A percentile compares a stretch with the other conserved stretches of the same genome.
phyloP scores from a whole-genome alignment of 208 protist species.

The Leptomonas pyrrhocoris region DNA sequence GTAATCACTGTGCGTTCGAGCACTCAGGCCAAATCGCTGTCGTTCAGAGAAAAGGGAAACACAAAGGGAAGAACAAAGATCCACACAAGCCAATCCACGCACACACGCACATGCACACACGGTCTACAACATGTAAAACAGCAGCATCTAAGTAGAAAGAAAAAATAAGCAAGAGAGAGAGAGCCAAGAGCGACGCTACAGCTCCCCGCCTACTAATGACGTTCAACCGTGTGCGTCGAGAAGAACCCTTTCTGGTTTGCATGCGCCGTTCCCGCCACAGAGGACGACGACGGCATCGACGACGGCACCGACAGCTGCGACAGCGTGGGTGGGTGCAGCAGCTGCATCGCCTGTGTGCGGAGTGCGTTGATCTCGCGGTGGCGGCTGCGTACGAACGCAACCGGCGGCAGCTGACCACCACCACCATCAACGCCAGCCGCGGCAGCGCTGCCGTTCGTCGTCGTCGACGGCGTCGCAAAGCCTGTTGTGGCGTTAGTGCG shows the following conservation, averaged over 20 bases:
- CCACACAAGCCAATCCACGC: too few species aligned
- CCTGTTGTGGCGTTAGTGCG: not conserved
- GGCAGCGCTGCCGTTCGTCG: too few species aligned
- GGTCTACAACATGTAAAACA: not conserved
- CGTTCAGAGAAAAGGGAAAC: too few species aligned
- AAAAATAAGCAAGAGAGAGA: not conserved
- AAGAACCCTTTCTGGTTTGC: not conserved
- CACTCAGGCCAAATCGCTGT: too few species aligned
- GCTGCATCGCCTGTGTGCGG: constrained; percentile 25
- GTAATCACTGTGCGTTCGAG: too few species aligned
- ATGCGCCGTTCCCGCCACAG: not conserved
- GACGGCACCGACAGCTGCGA: not conserved
- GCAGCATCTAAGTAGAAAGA: not conserved
- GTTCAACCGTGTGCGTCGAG: not conserved
- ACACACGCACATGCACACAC: not conserved
- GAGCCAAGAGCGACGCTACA: too few species aligned
- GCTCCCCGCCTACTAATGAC: not conserved
- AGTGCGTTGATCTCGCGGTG: constrained; percentile 18
- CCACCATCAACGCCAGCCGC: too few species aligned
- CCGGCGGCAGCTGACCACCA: constrained; percentile 20
- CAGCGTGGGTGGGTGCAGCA: constrained; percentile 15
- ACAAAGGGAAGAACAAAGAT: not conserved
- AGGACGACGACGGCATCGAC: constrained; percentile 3
- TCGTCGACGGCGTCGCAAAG: not conserved
- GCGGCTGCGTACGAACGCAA: constrained; percentile 27